Base-by-base conservation (phyloP, 129 eudicot genomes). In the Artemisia argyi region DNA sequence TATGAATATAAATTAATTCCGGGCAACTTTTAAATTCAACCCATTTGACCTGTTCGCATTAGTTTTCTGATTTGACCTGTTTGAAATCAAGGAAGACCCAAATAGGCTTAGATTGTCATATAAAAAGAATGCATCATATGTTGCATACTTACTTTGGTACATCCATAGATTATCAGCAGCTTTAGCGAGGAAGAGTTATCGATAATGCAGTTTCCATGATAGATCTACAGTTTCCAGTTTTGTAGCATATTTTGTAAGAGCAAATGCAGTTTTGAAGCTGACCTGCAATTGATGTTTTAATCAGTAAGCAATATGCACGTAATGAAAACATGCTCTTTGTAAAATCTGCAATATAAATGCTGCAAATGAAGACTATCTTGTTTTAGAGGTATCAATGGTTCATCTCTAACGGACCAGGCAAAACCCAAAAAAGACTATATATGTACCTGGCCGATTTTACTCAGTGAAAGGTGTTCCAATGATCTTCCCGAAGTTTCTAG, bases 401-500 rank as follows among this genome's bases (percentile, higher is more conserved):
- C 11, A 39, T 39, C 46, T 39, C 46, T 39, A 39, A 7, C 46
- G 11, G 46, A 39, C 46, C 46, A 39, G 46, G 11, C 46, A 39
- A 39, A 39, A 39, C 0, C 46, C 10, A 39, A 39, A 22, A 56
- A 56, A 17, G 28, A 56, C 22, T 56, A 3, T 32, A 42, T 4
- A 19, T 69, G 17, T 81, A 83, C 97, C 95, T 78, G 69, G 14
- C 61, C 26, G 35, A 87, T 74, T 69, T 82, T 73, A 74, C 85
- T 85, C 65, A 91, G 79, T 14, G 84, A 81, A 54, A 91, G 85
- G 52, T 85, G 85, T 68, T 66, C 54, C 81, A 91, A 68, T 10
- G 82, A 81, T 74, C 65, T 71, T 59, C 95, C 97, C 58, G 88
- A 84, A 50, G 77, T 47, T 84, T 88, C 95, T 69, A 91, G 48